Conservation (phyloP, 352 stramenopile genomes). For the Globisporangium cederbergense region DNA sequence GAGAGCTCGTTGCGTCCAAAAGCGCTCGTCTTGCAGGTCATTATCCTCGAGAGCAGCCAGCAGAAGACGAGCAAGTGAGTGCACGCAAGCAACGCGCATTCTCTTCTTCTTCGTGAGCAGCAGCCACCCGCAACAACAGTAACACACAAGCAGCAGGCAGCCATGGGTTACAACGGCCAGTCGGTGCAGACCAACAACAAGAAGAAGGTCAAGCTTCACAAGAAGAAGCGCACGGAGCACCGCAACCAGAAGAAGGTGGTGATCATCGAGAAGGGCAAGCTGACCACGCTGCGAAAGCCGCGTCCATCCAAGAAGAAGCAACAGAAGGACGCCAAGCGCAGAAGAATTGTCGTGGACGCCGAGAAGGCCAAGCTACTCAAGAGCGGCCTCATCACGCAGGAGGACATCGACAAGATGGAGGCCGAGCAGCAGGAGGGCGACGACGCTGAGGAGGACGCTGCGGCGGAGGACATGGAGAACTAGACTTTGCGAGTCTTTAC, state of each 20-base stretch:
- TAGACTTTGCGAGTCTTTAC: constrained; percentile 19
- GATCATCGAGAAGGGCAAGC: constrained; percentile 48
- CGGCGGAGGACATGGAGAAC: constrained; percentile 44
- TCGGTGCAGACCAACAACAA: constrained; percentile 81
- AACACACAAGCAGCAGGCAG: constrained; percentile 11
- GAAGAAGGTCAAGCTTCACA: constrained; percentile 85
- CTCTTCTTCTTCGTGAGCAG: not conserved
- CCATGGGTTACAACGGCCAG: constrained; percentile 52
- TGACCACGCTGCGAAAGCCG: constrained; percentile 57
- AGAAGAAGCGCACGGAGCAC: constrained; percentile 76
- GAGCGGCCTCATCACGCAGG: constrained; percentile 73
- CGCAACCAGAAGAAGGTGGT: constrained; percentile 84
- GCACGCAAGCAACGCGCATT: constrained; percentile 1
- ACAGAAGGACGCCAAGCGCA: constrained; percentile 80
- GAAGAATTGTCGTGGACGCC: constrained; percentile 58
- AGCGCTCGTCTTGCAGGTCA: constrained; percentile 8
- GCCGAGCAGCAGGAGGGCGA: constrained; percentile 40
- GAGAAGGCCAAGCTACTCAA: constrained; percentile 80
- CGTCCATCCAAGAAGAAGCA: constrained; percentile 84
- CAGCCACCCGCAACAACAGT: constrained; percentile 7
- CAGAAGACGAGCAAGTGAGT: not conserved
- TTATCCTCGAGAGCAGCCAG: constrained; percentile 2
- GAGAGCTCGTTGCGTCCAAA: constrained; percentile 13
- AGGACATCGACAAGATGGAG: constrained; percentile 82
- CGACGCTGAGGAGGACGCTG: constrained; percentile 26